Evolutionary conservation across 345 rosid species (phyloP).

Genomic region (Sapria himalayana): DNA sequence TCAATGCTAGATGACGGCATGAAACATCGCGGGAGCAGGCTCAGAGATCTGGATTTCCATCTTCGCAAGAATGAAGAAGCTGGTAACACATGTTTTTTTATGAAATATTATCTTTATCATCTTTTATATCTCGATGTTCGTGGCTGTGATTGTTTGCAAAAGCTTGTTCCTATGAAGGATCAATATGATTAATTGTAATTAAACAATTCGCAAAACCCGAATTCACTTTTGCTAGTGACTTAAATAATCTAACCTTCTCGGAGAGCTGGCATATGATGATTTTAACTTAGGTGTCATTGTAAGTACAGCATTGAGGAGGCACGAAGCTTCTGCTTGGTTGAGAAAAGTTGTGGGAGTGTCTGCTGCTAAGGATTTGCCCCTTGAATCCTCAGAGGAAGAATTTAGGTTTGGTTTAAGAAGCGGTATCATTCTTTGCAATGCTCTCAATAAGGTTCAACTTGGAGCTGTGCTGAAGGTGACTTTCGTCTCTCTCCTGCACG

Average conservation of each 20-base stretch:
- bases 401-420: constrained; percentile 68
- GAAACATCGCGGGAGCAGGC: constrained; percentile 40
- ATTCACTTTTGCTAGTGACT: not conserved
- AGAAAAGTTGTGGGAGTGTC: constrained; percentile 64
- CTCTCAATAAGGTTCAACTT: constrained; percentile 52
- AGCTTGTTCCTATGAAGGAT: too few species aligned
- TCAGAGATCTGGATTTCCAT: constrained; percentile 33
- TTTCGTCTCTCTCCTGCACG: not conserved
- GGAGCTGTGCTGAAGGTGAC: constrained; percentile 62
- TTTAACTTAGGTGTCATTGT: constrained; percentile 8
- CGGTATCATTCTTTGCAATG: constrained; percentile 74
- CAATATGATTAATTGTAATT: too few species aligned
- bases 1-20: constrained; percentile 50
- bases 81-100: constrained; percentile 13
- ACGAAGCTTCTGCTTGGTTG: constrained; percentile 70
- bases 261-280: not conserved
- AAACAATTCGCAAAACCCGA: too few species aligned
- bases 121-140: not conserved
- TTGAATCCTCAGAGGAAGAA: constrained; percentile 71
- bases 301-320: constrained; percentile 37
- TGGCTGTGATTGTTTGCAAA: not conserved
- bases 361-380: constrained; percentile 65
- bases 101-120: not conserved
- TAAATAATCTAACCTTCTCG: not conserved
- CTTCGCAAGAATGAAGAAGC: constrained; percentile 56